phyloP scores from a whole-genome alignment of 176 grass and related monocot genomes.

The Bromus sterilis region DNA sequence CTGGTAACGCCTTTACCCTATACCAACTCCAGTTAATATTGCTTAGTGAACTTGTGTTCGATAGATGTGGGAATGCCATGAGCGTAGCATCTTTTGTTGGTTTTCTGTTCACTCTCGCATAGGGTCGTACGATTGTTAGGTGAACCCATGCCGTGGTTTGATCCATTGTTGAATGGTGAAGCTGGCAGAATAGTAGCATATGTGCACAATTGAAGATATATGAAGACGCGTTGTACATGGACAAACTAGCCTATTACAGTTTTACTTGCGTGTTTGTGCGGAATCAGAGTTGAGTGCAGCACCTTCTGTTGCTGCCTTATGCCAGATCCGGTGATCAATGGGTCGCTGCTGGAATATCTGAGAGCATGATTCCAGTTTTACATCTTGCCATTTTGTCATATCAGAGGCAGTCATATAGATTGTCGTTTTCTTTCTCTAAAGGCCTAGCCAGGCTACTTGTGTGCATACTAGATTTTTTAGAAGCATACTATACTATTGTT shows the following conservation, averaged over 20 bases:
- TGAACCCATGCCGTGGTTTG: not conserved
- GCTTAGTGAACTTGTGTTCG: not conserved
- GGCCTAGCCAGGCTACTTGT: not conserved
- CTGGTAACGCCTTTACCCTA: conserved; percentile 1
- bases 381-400: not conserved
- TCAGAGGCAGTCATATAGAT: not conserved
- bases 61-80: not conserved
- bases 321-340: not conserved
- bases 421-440: not conserved
- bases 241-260: not conserved
- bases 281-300: not conserved
- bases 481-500: not conserved
- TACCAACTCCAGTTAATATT: not conserved
- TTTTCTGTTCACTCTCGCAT: not conserved
- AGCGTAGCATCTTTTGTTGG: not conserved
- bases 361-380: not conserved
- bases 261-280: not conserved
- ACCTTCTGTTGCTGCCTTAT: not conserved
- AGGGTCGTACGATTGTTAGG: not conserved
- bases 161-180: not conserved
- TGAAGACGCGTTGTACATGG: not conserved
- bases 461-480: not conserved
- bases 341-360: not conserved
- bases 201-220: not conserved
- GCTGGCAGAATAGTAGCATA: not conserved